Base-by-base conservation (phyloP, 164 flowering plant species). In the Dillenia suffruticosa region DNA sequence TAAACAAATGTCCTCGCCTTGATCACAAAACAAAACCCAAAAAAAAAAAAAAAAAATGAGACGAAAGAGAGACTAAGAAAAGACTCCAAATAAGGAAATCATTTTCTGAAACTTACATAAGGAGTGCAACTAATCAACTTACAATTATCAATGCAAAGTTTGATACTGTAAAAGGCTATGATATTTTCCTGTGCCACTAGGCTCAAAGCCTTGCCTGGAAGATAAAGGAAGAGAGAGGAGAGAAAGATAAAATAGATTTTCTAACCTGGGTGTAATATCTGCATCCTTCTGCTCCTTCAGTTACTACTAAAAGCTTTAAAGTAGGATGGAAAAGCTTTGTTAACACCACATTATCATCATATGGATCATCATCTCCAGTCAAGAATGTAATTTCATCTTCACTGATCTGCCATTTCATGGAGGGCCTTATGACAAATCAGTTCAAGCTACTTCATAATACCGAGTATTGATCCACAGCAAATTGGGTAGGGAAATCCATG, bases 371-470 rank as follows among this genome's bases (percentile, higher is more conserved):
- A 16, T 74, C 79, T 14, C 70, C 56, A n/a, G 77, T 74, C 51
- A 81, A 55, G 63, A 76, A 79, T 3, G 66, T n/a, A n/a, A 78
- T 66, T 58, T 79, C 82, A 26, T 72, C 82, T 9, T 79, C 85
- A 52, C 82, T 78, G 14, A 76, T 63, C 81, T 80, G 70, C 63
- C 44, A 56, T 9, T 11, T 11, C 22, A 56, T 26, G 32, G 46
- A 26, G 58, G 13, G 12, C 3, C n/a, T 12, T 11, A 56, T 32
- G 1, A 8, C 5, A 17, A 10, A 14, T 5, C 12, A 56, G 24
- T 3, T 11, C 13, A 26, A 17, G 11, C 45, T 44, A 56, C 40
- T 8, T 24, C 10, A 26, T 44, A 22, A 26, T 24, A 56, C 24
- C 22, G 12, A 24, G 10, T 9, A 56, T 10, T 10, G 15, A 11